Evolutionary conservation across 805 yeast genomes (phyloP), one percentile per base, ranked within the genome.

Genomic region (Spathaspora hagerdaliae): DNA sequence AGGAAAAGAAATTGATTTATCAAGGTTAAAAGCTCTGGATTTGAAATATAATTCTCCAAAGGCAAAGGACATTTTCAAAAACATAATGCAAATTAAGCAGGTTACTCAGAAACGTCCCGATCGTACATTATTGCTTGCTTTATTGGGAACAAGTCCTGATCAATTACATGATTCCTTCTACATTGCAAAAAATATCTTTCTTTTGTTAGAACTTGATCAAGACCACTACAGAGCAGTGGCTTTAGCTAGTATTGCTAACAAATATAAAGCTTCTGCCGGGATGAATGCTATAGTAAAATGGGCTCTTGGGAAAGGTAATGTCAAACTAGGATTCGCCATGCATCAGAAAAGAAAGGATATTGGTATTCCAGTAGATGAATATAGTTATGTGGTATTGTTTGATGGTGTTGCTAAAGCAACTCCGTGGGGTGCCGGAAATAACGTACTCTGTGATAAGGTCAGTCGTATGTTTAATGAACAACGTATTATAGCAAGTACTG

Each of bases 271-370:
- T 7, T 52, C 70, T 0, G 86, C 81, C 31, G 86, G 80, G 1
- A 75, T 81, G 79, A 86, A 87, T 51, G 70, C 75, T n/a, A 69
- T 86, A 0, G 58, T 81, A 55, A 72, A 75, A 48, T 74, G 79
- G 67, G 66, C 73, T 36, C 61, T 83, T 4, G 59, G 59, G 7
- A 53, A 66, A 7, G 71, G 74, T 2, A 71, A 73, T 19, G 58
- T 73, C 0, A 71, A 74, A 38, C 70, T 68, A 7, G 85, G 85
- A 0, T 45, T 83, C 26, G 77, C 77, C 36, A 51, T 78, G 14
- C 73, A 73, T 48, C 71, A 74, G 42, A 73, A 77, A 63, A 67
- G 87, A 41, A 82, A 80, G 52, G 84, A 82, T 57, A 77, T 87
- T 82, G 77, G 76, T 1, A 71, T 81, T 10, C 74, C 75, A 2